Base-by-base conservation (phyloP, 169 alveolate species). In the Plasmodium gonderi region DNA sequence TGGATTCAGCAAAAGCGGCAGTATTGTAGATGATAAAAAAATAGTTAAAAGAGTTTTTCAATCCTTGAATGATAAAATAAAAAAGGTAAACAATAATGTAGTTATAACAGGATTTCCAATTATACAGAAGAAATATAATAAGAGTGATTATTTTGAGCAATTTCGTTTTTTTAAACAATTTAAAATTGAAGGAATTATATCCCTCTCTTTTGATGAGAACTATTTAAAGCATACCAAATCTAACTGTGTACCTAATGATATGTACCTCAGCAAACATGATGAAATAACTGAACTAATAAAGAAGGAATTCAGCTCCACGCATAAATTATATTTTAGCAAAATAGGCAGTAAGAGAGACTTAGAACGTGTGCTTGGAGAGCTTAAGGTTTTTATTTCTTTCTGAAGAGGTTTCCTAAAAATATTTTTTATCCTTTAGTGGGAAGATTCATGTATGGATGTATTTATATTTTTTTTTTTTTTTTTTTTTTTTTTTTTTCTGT, bases 41-140 rank as follows among this genome's bases (percentile, higher is more conserved):
- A 23, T 75, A 6, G 8, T 64, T n/a, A 79, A 47, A 12, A 60
- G 47, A 6, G 72, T 51, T 8, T 90, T 77, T 40, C 8, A 78
- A 7, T 47, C 68, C 38, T 26, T 90, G 38, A 12, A 49, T 65
- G 36, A 42, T 36, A 78, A 65, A 79, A 90, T 90, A 78, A 90
- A 90, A 45, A 36, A 26, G 12, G 47, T 47, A 68, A 89, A 90
- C 36, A 76, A 20, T 1, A 90, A 90, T 26, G 69, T 90, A 67
- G 47, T 90, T 38, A 69, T 90, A 65, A 77, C 83, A 1, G 94
- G 94, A 0, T 90, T 90, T 38, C 94, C 94, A 11, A 78, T 90
- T 54, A 29, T 87, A 17, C 29, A 72, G 51, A 90, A 65, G 31
- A 49, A 33, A 11, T 64, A 87, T 65, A 79, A 47, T 26, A 77